Percentiles rank a stretch among this genome's conserved stretches.
Conservation (phyloP, 2,329 filamentous ascomycete species). For the Neodidymelliopsis sp. region DNA sequence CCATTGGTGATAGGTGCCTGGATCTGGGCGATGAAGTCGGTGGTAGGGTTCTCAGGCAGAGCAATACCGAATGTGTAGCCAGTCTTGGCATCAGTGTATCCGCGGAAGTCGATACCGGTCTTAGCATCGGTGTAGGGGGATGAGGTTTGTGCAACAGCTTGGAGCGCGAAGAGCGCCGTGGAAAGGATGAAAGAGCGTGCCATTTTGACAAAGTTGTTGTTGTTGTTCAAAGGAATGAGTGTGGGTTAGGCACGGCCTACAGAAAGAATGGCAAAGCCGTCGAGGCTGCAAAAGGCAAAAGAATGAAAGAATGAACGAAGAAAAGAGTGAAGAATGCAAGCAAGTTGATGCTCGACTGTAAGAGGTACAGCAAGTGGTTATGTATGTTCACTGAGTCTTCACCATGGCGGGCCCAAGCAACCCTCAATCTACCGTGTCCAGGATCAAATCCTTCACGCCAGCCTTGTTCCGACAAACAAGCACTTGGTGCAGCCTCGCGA, state of each 20-base stretch:
- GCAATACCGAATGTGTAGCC: conserved; percentile 61
- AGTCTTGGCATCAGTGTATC: conserved; percentile 39
- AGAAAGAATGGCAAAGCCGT: conserved; percentile 40
- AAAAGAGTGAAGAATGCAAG: conserved; percentile 21
- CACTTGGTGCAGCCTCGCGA: conserved; percentile 18
- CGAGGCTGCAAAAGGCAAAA: conserved; percentile 40
- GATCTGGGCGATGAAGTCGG: conserved; percentile 65
- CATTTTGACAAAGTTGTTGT: conserved; percentile 30
- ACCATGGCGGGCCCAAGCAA: conserved; percentile 22
- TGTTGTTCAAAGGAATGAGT: conserved; percentile 21
- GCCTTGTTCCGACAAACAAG: conserved; percentile 17
- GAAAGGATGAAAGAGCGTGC: conserved; percentile 38
- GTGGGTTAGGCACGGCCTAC: conserved; percentile 35
- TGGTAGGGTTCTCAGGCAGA: conserved; percentile 56
- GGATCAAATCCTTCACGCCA: conserved; percentile 15
- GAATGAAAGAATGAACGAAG: conserved; percentile 19
- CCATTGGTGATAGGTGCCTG: conserved; percentile 53
- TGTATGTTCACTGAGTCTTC: conserved; percentile 17
- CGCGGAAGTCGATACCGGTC: conserved; percentile 46
- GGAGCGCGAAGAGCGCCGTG: conserved; percentile 34
- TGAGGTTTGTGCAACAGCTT: conserved; percentile 36
- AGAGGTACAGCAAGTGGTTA: conserved; percentile 15
- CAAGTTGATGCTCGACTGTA: conserved; percentile 14
- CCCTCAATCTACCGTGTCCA: conserved; percentile 30
- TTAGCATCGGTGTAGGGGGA: conserved; percentile 41